Base-by-base conservation (phyloP, 495 filamentous ascomycete species). In the Lasiosphaeria hispida region DNA sequence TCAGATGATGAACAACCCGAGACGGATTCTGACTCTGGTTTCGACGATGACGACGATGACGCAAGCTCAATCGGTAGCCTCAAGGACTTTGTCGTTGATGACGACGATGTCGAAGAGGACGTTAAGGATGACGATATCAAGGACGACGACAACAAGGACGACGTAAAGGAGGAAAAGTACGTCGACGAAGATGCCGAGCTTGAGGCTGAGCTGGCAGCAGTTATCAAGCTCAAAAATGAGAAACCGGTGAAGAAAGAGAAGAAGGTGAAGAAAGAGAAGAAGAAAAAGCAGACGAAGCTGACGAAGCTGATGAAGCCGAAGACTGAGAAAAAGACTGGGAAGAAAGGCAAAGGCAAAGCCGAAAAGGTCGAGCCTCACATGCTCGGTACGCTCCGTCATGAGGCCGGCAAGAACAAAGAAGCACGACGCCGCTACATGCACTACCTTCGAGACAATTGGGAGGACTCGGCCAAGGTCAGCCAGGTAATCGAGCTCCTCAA, bases 381-480 rank as follows among this genome's bases (percentile, higher is more conserved):
- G 48, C 61, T 75, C 7, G 55, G 55, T 36, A 50, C 48, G 15
- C 59, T 78, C 1, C 73, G 73, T 30, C 83, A 85, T 59, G 85
- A 88, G 23, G 83, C 83, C 0, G 70, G 69, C 51, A 79, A 75
- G 47, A 91, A 83, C 64, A 73, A 77, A 15, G 83, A 79, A 37
- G 84, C 87, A 11, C 87, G 85, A 51, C 74, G 74, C 15, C 63
- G 62, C 3, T 84, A 84, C 63, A 78, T 83, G 71, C 81, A 80
- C 60, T 94, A 91, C 65, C 75, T 96, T 5, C 78, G 83, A 11
- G 84, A 87, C 59, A 80, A 81, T 41, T 96, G 83, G 84, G 69
- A 84, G 33, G 76, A 87, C 1, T 92, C 89, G 41, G 85, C 90
- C 18, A 97, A 96, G 68, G 84, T 93, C 39, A 83, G 85, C 13